Percentiles rank a stretch among this genome's conserved stretches.
phyloP scores from a whole-genome alignment of 2,329 filamentous ascomycete genomes.

The Ophiosphaerella narmari region DNA sequence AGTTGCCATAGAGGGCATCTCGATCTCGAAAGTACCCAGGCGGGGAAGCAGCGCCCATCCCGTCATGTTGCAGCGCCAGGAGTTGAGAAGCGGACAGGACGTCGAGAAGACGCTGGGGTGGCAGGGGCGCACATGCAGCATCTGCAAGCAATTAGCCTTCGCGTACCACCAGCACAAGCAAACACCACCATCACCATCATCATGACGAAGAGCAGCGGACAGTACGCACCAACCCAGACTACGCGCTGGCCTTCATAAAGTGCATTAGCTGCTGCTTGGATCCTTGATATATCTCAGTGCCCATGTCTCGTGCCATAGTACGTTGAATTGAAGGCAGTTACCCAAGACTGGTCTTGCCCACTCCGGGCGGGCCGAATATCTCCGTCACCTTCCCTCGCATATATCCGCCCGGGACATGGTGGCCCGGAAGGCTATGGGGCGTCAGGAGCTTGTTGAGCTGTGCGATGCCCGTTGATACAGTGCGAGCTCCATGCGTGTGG shows the following conservation, averaged over 20 bases:
- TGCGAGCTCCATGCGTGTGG: conserved; percentile 54
- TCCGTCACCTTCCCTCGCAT: conserved; percentile 80
- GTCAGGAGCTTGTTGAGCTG: conserved; percentile 53
- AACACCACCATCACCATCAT: no score
- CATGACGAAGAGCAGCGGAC: background rate
- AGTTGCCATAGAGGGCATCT: conserved; percentile 51
- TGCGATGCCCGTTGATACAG: conserved; percentile 54
- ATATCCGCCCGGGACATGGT: conserved; percentile 58
- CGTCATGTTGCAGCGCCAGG: conserved; percentile 2
- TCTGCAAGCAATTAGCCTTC: conserved; percentile 39
- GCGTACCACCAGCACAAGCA: background rate
- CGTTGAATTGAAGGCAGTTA: conserved; percentile 46
- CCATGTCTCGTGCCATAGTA: conserved; percentile 10
- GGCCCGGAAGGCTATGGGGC: conserved; percentile 28
- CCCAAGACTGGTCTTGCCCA: conserved; percentile 84
- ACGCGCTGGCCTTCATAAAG: conserved; percentile 66
- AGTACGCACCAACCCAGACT: conserved; percentile 78
- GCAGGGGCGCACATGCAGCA: conserved; percentile 58
- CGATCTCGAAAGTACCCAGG: conserved; percentile 6
- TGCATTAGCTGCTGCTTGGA: conserved; percentile 70
- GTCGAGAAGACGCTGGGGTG: conserved; percentile 53
- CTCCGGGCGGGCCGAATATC: conserved; percentile 83
- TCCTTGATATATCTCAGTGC: conserved; percentile 54
- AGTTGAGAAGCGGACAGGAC: conserved; percentile 44
- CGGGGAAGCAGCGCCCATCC: conserved; percentile 8